These are phyloP conservation scores for Fereydounia khargensis DNA, from an alignment of 1,284 basidiomycete species.

Conservation along the genomic window DNA sequence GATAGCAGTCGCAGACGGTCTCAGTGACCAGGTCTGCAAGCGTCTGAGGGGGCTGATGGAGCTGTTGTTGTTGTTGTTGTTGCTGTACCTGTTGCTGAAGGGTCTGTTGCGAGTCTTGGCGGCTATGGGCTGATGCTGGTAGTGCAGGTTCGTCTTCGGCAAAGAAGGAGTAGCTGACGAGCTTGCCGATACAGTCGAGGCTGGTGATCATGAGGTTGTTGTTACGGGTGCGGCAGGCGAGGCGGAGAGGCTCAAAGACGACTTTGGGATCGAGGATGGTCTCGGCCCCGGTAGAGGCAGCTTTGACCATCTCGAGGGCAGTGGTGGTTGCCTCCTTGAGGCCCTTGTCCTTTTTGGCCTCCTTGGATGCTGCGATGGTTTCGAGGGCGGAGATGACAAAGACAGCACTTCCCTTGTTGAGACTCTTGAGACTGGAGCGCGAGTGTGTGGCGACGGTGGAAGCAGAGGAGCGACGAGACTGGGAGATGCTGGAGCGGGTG, in stretches of 20 bases:
- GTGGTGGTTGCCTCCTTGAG: constrained; percentile 39
- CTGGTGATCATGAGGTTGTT: constrained; percentile 46
- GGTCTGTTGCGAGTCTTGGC: neutral
- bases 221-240: constrained; percentile 49
- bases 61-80: neutral
- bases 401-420: constrained; percentile 48
- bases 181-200: constrained; percentile 55
- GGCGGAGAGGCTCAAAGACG: constrained; percentile 54
- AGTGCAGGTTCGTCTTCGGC: constrained; percentile 44
- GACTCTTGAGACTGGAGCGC: constrained; percentile 33
- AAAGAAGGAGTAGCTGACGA: constrained; percentile 56
- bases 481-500: constrained; percentile 18
- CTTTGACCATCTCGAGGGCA: constrained; percentile 54
- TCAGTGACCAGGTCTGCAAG: constrained; percentile 53
- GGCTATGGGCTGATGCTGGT: constrained; percentile 9
- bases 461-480: constrained; percentile 25
- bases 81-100: too few relatives aligned
- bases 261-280: constrained; percentile 49
- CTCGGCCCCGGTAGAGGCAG: constrained; percentile 17
- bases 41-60: constrained; percentile 25
- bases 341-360: constrained; percentile 49
- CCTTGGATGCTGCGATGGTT: constrained; percentile 41
- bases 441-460: constrained; percentile 35
- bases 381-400: constrained; percentile 55
- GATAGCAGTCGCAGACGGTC: constrained; percentile 53